Conservation (phyloP, 306 rosid species). For the Gynostemma pentaphyllum region DNA sequence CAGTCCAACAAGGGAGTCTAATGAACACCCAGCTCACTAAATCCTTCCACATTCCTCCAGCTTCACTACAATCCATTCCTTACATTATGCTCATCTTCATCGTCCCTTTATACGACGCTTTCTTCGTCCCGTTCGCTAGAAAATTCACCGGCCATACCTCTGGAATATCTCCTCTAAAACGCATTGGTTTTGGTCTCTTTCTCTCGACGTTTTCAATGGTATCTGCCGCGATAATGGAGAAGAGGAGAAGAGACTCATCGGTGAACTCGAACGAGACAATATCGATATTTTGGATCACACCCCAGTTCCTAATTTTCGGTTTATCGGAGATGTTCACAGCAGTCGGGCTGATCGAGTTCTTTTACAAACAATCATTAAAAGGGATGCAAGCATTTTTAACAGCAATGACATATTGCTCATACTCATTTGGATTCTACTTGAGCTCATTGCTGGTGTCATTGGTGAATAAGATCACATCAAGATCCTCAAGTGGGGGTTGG, state of each 20-base stretch:
- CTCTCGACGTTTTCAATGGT: constrained; percentile 85
- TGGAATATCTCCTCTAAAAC: constrained; percentile 58
- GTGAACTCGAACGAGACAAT: constrained; percentile 24
- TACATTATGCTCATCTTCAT: constrained; percentile 66
- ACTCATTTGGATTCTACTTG: constrained; percentile 85
- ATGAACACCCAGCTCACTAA: constrained; percentile 63
- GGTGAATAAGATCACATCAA: constrained; percentile 61
- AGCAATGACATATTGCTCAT: constrained; percentile 77
- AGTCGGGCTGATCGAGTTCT: constrained; percentile 83
- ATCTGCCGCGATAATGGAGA: constrained; percentile 76
- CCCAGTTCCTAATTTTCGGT: constrained; percentile 88
- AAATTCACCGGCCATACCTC: constrained; percentile 66
- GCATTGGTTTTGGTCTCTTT: constrained; percentile 86
- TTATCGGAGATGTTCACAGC: constrained; percentile 88
- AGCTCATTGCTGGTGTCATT: constrained; percentile 65
- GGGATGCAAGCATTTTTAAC: constrained; percentile 86
- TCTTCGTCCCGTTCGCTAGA: constrained; percentile 77
- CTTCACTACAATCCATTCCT: constrained; percentile 89
- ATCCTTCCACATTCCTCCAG: constrained; percentile 74
- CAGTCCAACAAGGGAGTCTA: constrained; percentile 84
- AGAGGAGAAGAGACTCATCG: constrained; percentile 59
- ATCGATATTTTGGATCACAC: constrained; percentile 93
- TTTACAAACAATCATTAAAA: constrained; percentile 62
- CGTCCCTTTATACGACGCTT: constrained; percentile 73
- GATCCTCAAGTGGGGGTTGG: constrained; percentile 45